Percentiles rank a stretch among this genome's conserved stretches.
Evolutionary conservation across 352 stramenopile species (phyloP).

Genomic region (Globisporangium perplexum): DNA sequence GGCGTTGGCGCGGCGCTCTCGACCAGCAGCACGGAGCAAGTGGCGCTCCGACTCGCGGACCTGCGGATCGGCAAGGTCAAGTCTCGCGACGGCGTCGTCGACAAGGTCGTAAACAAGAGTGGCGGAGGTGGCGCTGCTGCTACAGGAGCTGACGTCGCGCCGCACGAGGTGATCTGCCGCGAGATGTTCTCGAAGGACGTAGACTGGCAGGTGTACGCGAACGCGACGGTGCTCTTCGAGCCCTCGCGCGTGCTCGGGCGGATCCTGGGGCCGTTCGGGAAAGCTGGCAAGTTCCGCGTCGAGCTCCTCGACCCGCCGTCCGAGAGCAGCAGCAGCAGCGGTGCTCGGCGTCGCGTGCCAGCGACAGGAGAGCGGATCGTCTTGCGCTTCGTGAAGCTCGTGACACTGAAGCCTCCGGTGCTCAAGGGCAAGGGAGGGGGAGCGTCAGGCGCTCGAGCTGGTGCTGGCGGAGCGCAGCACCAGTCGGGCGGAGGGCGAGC

Average conservation of each 20-base stretch:
- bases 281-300: conserved; percentile 72
- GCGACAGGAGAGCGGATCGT: conserved; percentile 33
- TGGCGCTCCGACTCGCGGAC: conserved; percentile 17
- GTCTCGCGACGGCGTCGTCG: conserved; percentile 45
- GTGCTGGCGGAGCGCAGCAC: background rate
- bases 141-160: background rate
- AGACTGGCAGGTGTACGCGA: conserved; percentile 58
- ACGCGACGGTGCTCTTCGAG: conserved; percentile 41
- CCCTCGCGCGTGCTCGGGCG: conserved; percentile 26
- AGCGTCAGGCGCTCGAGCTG: background rate
- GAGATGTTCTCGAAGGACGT: conserved; percentile 80
- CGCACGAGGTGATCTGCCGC: conserved; percentile 41
- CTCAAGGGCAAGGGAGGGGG: conserved; percentile 14
- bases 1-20: background rate
- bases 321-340: too few relatives aligned
- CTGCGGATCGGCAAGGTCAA: conserved; percentile 65
- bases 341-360: conserved; percentile 7
- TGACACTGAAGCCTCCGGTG: conserved; percentile 31
- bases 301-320: conserved; percentile 14
- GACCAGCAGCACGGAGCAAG: background rate
- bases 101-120: conserved; percentile 29
- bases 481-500: background rate
- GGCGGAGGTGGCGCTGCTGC: background rate
- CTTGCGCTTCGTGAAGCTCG: conserved; percentile 59
- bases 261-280: conserved; percentile 74